Base-by-base conservation (phyloP, 371 early-diverging fungal species). In the Mucor mucedo region DNA sequence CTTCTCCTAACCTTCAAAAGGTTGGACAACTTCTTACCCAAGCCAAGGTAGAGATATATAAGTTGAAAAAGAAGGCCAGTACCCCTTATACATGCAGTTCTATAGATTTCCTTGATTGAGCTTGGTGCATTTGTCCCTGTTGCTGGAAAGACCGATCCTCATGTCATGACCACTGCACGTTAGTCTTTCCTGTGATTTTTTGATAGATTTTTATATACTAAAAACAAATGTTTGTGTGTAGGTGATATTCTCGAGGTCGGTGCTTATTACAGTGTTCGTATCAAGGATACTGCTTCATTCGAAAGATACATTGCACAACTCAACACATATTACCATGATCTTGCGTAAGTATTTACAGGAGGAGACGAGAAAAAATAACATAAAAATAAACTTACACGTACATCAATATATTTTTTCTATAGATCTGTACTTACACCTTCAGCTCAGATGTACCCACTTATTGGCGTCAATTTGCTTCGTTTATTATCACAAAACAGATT, bases 231-330 rank as follows among this genome's bases (percentile, higher is more conserved):
- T 52, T 28, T 16, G 14, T 29, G 40, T 44, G 16, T 79, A 94
- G 93, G 95, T 57, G 93, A 96, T 44, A 84, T 95, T 41, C 83
- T 97, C 45, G 98, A 98, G 79, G 83, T 90, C 55, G 98, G 96
- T 14, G 97, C 96, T 11, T 90, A 91, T 59, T 89, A 88, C 79
- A 91, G 92, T 67, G 86, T 97, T 55, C 90, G 91, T 52, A 83
- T 82, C 27, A 87, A 92, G 68, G 93, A 97, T 54, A 93, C 95
- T 66, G 87, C 89, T 10, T 84, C 93, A 13, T 97, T 98, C 72
- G 98, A 97, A 78, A 88, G 97, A 65, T 96, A 95, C 72, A 88
- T 95, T 70, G 85, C 94, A n/a, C 97, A 98, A 79, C 88, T 97
- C 40, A 86, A 91, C 69, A 86, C 92, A 14, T 96, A 90, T 72